phyloP scores from a whole-genome alignment of 1,284 basidiomycete genomes.

The Stygiomarasmius scandens region DNA sequence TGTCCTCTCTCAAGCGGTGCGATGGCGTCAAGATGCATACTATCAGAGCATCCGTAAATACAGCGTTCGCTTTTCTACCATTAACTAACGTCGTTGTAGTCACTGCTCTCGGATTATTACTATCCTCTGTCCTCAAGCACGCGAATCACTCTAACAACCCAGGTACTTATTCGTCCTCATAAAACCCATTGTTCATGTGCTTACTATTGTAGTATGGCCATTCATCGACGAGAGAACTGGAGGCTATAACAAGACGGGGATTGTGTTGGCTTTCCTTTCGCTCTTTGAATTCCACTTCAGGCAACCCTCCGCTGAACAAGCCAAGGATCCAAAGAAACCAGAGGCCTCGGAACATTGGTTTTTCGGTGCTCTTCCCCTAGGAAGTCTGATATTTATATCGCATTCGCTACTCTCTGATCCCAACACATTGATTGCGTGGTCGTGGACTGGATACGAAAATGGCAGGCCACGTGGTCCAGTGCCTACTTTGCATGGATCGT shows the following conservation, averaged over 20 bases:
- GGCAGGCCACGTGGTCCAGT: constrained; percentile 71
- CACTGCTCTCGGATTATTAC: constrained; percentile 65
- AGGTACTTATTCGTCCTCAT: constrained; percentile 38
- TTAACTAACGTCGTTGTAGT: constrained; percentile 42
- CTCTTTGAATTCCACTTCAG: constrained; percentile 46
- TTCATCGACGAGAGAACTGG: constrained; percentile 70
- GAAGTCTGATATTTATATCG: constrained; percentile 74
- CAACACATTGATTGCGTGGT: constrained; percentile 87
- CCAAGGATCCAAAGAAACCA: constrained; percentile 16
- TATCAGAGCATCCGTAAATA: constrained; percentile 65
- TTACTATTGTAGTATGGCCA: constrained; percentile 68
- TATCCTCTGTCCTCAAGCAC: constrained; percentile 77
- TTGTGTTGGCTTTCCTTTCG: constrained; percentile 56
- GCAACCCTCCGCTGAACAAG: constrained; percentile 30
- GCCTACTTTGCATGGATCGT: constrained; percentile 72
- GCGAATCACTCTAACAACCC: constrained; percentile 84
- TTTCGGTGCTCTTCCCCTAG: constrained; percentile 63
- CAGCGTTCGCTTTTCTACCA: background rate
- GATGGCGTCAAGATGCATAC: constrained; percentile 52
- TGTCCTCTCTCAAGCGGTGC: constrained; percentile 55
- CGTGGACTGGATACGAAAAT: constrained; percentile 82
- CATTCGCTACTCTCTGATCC: constrained; percentile 82
- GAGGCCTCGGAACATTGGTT: constrained; percentile 41
- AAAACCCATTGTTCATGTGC: constrained; percentile 1
- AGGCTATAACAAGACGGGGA: constrained; percentile 73